Conservation (phyloP, 768 basidiomycete genomes). For the Panellus pusillus region DNA sequence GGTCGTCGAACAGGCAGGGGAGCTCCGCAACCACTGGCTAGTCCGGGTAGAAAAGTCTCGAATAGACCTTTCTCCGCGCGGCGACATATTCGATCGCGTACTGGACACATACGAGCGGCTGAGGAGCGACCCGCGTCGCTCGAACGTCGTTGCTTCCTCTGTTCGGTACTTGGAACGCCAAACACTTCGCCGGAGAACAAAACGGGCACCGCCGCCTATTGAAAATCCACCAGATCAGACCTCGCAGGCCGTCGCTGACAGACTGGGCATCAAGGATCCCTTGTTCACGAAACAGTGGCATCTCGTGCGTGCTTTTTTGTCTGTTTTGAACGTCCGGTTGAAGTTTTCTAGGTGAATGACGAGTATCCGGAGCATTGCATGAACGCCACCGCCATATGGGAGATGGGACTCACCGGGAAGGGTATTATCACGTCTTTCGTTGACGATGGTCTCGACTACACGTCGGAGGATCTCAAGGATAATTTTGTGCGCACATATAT, state of each 20-base stretch:
- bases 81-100: constrained; percentile 45
- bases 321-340: no score
- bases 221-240: constrained; percentile 38
- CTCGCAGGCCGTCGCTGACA: constrained; percentile 51
- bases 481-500: constrained; percentile 75
- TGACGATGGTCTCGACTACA: constrained; percentile 94
- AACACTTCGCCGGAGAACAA: constrained; percentile 62
- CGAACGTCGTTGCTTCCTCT: constrained; percentile 51
- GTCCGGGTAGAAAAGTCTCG: constrained; percentile 56
- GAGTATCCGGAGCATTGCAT: constrained; percentile 79
- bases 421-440: constrained; percentile 87
- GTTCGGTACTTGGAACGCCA: constrained; percentile 65
- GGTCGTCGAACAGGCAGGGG: constrained; percentile 79
- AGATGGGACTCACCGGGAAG: constrained; percentile 82
- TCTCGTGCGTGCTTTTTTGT: constrained; percentile 33
- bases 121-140: constrained; percentile 38
- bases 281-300: constrained; percentile 91
- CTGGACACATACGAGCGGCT: constrained; percentile 49
- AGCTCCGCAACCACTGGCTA: constrained; percentile 81
- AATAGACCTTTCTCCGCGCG: constrained; percentile 29
- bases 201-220: constrained; percentile 71
- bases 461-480: constrained; percentile 77
- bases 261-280: constrained; percentile 77
- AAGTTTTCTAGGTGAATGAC: constrained; percentile 58
- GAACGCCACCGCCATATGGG: constrained; percentile 95